Evolutionary conservation across 2,329 filamentous ascomycete species (phyloP).

Genomic region (Colletotrichum kahawae): DNA sequence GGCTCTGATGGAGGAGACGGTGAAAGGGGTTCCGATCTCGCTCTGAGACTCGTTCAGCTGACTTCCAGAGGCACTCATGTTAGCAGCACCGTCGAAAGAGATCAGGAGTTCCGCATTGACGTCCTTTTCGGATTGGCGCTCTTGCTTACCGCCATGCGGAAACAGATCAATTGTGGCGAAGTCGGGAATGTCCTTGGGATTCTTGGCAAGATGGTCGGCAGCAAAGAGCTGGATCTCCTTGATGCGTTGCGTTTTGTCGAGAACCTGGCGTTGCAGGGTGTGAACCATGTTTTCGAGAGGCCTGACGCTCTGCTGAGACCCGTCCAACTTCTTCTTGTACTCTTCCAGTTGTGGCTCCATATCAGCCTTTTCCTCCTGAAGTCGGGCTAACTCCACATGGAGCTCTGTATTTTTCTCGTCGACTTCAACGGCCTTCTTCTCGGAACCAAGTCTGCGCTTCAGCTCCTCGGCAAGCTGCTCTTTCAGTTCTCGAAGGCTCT

Average conservation of each 20-base stretch:
- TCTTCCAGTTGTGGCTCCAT: not conserved
- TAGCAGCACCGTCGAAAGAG: not conserved
- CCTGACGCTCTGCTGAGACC: not conserved
- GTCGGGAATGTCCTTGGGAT: not conserved
- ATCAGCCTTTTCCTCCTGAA: not conserved
- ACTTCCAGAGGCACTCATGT: not conserved
- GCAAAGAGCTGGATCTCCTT: conserved; percentile 3
- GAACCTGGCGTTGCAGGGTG: not conserved
- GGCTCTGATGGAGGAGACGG: not conserved
- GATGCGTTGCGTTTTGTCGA: not conserved
- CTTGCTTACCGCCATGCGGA: not conserved
- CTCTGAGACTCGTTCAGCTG: not conserved
- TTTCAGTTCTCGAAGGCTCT: not conserved
- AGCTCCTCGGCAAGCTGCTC: not conserved
- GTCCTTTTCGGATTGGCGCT: not conserved
- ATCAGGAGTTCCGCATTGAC: not conserved
- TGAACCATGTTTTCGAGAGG: not conserved
- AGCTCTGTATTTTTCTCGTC: not conserved
- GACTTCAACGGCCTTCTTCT: not conserved
- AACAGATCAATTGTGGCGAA: not conserved
- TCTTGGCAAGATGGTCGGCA: not conserved
- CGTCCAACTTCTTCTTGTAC: conserved; percentile 4
- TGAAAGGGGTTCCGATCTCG: not conserved
- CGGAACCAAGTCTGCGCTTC: not conserved
- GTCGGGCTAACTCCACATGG: not conserved